Base-by-base conservation (phyloP, 108 stramenopile species). In the Seminavis robusta region DNA sequence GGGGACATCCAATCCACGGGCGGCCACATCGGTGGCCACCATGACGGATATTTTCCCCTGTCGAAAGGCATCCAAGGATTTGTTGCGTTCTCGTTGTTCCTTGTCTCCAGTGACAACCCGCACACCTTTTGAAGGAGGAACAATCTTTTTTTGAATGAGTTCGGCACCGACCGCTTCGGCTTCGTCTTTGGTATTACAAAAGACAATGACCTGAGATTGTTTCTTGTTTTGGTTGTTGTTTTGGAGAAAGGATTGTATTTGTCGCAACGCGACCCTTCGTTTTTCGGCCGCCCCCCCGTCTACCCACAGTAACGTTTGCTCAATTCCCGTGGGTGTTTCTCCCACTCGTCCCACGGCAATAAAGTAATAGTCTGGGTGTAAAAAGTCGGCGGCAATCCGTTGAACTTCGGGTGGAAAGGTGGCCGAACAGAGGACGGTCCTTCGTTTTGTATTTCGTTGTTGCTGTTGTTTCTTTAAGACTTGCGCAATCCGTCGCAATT, bases 381-480 rank as follows among this genome's bases (percentile, higher is more conserved):
- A 69, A 52, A 79, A 66, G 38, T 70, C 59, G 1, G 68, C 65
- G 31, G 95, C 93, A 40, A 96, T 71, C 24, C 73, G 48, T 68
- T 94, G 88, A 10, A 96, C 88, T 30, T 80, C 88, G 30, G 65
- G 43, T 2, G 95, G 90, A 86, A 96, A 92, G 6, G 95, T 96
- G 25, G 95, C 95, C 40, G 74, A 70, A 71, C 92, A 96, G 88
- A 96, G 90, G 20, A 88, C 79, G 8, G 91, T 96, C n/a, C n/a
- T n/a, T n/a, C n/a, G n/a, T n/a, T n/a, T n/a, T n/a, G n/a, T n/a
- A n/a, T n/a, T n/a, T n/a, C n/a, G n/a, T 27, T 83, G 79, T 24
- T 71, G 69, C 15, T 60, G 47, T 4, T 43, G 77, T 53, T 28
- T 19, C 62, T 15, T 68, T 37, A 38, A 53, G 21, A 2, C 41